Evolutionary conservation across 139 green algal species (phyloP).

Genomic region (Deuterostichococcus epilithicus): DNA sequence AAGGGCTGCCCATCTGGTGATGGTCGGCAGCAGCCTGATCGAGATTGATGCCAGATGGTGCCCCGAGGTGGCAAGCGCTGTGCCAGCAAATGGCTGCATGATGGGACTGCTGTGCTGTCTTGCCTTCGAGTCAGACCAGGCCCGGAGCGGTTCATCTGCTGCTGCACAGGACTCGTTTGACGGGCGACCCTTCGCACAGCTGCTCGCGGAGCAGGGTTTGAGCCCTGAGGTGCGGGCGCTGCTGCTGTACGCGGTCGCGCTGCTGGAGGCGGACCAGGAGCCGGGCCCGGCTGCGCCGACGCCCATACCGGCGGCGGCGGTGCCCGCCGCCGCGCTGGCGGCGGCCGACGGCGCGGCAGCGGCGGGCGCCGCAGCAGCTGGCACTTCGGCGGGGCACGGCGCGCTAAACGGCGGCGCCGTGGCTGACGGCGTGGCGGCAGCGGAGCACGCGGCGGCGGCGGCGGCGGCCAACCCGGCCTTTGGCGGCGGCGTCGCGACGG

Average conservation of each 20-base stretch:
- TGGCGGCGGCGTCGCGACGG: background rate
- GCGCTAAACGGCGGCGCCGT: too few species aligned
- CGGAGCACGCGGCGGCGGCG: background rate
- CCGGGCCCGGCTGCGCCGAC: background rate
- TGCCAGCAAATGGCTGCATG: too few species aligned
- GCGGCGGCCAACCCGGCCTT: background rate
- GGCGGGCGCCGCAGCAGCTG: background rate
- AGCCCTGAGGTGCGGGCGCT: constrained; percentile 41
- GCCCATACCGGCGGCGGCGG: background rate
- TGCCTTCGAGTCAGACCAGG: too few species aligned
- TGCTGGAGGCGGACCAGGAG: constrained; percentile 27
- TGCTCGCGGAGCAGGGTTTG: constrained; percentile 41
- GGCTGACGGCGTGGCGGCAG: background rate
- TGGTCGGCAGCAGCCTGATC: too few species aligned
- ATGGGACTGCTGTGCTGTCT: too few species aligned
- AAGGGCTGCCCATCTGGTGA: too few species aligned
- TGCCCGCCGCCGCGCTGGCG: background rate
- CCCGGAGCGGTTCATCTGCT: too few species aligned
- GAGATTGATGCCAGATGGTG: too few species aligned
- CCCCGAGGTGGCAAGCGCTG: too few species aligned
- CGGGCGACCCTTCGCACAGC: constrained; percentile 15
- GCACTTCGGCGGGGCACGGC: background rate
- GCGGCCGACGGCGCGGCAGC: background rate
- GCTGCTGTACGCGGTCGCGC: constrained; percentile 62
- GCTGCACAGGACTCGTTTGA: constrained; percentile 10